Evolutionary conservation across 441 rosid genomes (phyloP).

Genomic region (Corymbia calophylla): DNA sequence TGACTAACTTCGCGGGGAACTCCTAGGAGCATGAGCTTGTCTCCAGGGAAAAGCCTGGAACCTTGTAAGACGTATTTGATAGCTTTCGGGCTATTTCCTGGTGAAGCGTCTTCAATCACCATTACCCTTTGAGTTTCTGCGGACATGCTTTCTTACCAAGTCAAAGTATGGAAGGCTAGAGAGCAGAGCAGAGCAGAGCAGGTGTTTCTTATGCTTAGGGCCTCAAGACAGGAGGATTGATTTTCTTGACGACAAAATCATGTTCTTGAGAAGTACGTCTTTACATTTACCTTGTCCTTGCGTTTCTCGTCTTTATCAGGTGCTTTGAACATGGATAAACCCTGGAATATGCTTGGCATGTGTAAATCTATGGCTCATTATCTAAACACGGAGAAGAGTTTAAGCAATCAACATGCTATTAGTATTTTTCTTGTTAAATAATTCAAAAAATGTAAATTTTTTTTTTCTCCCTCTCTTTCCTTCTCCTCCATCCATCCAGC

Average conservation of each 20-base stretch:
- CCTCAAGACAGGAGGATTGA: background rate
- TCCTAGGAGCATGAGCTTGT: background rate
- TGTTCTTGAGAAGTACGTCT: background rate
- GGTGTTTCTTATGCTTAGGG: background rate
- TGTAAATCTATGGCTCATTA: background rate
- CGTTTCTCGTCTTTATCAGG: background rate
- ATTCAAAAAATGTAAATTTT: no score
- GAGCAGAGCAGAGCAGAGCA: background rate
- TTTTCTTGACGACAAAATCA: background rate
- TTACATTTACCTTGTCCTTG: background rate
- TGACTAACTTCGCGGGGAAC: background rate
- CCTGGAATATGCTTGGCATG: background rate
- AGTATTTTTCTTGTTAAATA: background rate
- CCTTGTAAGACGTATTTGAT: background rate
- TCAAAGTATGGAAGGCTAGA: background rate
- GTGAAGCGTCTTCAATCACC: background rate
- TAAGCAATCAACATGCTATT: background rate
- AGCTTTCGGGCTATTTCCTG: background rate
- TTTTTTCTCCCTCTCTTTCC: no score
- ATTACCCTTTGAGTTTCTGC: background rate
- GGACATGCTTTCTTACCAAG: background rate
- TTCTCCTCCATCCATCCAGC: no score
- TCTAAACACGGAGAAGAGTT: background rate
- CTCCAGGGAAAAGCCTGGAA: background rate
- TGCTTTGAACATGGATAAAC: background rate